Evolutionary conservation across 148 eudicot species (phyloP), one percentile per base, ranked within the genome.

Genomic region (Nepenthes gracilis): DNA sequence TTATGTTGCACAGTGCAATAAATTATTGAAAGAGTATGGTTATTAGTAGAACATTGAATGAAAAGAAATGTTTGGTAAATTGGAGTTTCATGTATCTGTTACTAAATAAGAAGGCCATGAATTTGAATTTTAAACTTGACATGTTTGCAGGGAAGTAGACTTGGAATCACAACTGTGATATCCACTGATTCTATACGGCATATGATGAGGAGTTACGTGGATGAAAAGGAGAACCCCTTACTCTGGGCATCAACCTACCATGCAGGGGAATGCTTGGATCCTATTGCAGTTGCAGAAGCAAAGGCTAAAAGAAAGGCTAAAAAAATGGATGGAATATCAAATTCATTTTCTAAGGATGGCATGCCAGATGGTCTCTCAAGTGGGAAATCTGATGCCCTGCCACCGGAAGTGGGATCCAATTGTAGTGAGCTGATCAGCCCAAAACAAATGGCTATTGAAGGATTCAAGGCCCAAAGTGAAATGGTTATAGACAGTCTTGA

Each of bases 401-500:
- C 55, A 61, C 66, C 72, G 32, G 85, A 80, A 47, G 79, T 60
- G 8, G 74, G 57, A 70, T 55, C 74, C 12, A 73, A 59, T 49
- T 47, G 62, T 63, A 34, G 57, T 50, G 90, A 86, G 48, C 58
- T 77, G 48, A 84, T 89, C 14, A 78, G 96, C 70, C 77, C 86
- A 33, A 92, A 78, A 57, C 90, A 84, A 81, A 85, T 92, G 96
- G 98, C 98, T 0, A 56, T 92, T 53, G 98, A 92, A 74, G 98
- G 98, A 56, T 92, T 76, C 62, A 92, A 88, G 79, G 98, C 98
- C 70, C 98, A 92, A 59, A 92, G 98, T 82, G 98, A 92, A 71
- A 92, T 92, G 98, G 96, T 92, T 47, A 92, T 92, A 68, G 98
- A 92, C 60, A 85, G 94, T 73, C 98, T 92, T 64, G 98, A 92